Percentiles rank a stretch among this genome's conserved stretches.
These are phyloP conservation scores for Tillandsia leiboldiana DNA, from an alignment of 176 grass and related monocot genomes.

Conservation along the genomic window DNA sequence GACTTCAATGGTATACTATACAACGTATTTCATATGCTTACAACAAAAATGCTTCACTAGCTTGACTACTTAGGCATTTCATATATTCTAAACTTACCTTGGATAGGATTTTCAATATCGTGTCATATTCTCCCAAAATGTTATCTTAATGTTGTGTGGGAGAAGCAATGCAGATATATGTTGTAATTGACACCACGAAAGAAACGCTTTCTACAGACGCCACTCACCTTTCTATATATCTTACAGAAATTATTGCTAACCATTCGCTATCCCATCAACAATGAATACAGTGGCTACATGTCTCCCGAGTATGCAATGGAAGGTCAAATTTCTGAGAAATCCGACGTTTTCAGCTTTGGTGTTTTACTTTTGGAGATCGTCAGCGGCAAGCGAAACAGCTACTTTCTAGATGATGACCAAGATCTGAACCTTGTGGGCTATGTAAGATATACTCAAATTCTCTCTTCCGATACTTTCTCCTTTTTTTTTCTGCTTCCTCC, in stretches of 20 bases:
- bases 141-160: no score
- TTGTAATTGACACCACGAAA: no score
- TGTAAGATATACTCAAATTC: slow-evolving; percentile 21
- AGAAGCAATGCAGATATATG: no score
- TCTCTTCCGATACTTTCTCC: background rate
- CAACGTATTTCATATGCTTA: background rate
- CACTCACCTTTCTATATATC: background rate
- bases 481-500: background rate
- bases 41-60: background rate
- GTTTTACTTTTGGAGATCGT: slow-evolving; percentile 42
- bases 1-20: no score
- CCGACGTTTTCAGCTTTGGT: slow-evolving; percentile 40
- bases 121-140: no score
- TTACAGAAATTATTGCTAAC: background rate
- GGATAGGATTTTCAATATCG: no score
- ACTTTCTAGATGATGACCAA: background rate
- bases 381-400: slow-evolving; percentile 36
- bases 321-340: slow-evolving; percentile 44
- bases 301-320: slow-evolving; percentile 54
- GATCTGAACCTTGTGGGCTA: slow-evolving; percentile 23
- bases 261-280: background rate
- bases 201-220: no score
- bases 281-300: slow-evolving; percentile 41
- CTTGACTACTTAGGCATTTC: background rate
- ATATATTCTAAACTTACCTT: no score